phyloP scores from a whole-genome alignment of 176 grass and related monocot genomes.

The Aegilops sharonensis region DNA sequence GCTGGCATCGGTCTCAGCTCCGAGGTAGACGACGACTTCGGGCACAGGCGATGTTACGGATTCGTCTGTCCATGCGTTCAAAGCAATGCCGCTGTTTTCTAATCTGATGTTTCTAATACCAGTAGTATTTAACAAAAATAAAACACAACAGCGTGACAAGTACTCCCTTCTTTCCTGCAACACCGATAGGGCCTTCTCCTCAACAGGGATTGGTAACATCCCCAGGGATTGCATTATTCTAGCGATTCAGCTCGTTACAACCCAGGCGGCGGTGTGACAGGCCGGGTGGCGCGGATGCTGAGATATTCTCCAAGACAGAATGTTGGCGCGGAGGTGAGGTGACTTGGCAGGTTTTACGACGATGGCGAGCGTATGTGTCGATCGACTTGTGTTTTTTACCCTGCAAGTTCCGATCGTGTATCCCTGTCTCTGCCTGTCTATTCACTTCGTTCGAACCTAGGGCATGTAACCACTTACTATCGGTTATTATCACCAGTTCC shows the following conservation, averaged over 20 bases:
- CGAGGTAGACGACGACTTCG: neutral
- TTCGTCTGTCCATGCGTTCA: slow-evolving; percentile 36
- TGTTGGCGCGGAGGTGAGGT: too few species aligned
- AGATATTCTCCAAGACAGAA: too few species aligned
- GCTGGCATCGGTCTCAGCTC: slow-evolving; percentile 35
- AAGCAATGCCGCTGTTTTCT: slow-evolving; percentile 29
- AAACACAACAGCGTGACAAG: neutral
- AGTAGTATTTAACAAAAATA: too few species aligned
- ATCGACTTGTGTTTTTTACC: neutral
- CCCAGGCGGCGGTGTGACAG: slow-evolving; percentile 28
- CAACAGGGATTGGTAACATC: neutral
- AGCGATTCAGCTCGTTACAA: slow-evolving; percentile 35
- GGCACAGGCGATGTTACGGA: neutral
- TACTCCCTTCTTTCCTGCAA: slow-evolving; percentile 13
- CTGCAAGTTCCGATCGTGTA: neutral
- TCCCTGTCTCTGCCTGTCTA: neutral
- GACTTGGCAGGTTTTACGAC: neutral
- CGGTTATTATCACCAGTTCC: neutral
- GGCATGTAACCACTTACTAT: slow-evolving; percentile 24
- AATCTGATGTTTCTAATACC: neutral
- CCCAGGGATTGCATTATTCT: slow-evolving; percentile 26
- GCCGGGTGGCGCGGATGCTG: slow-evolving; percentile 4
- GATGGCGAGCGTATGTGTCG: neutral
- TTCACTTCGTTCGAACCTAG: slow-evolving; percentile 6
- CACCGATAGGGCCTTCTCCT: neutral